Base-by-base conservation (phyloP, 2,329 filamentous ascomycete genomes). In the Harringtonia aguacate region DNA sequence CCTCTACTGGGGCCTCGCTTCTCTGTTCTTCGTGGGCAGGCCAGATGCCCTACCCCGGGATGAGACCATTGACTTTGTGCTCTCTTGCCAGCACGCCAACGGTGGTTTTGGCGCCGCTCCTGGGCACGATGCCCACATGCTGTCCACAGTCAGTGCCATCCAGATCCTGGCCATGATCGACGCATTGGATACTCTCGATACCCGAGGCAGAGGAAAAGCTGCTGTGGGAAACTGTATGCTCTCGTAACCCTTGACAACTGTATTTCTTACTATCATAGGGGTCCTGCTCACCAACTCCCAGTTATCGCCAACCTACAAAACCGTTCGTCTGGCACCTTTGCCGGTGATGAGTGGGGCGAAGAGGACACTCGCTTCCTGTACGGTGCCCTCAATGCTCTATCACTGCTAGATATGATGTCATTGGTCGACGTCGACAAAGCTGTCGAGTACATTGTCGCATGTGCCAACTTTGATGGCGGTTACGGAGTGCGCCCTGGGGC, bases 271-370 rank as follows among this genome's bases (percentile, higher is more conserved):
- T 13, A 29, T 13, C 28, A 29, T 13, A 8, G 28, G 12, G 33
- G 4, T 15, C 8, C 4, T 14, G 37, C n/a, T 21, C 17, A 27
- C 24, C 5, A n/a, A 29, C 20, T 7, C 34, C 8, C 55, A 79
- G 87, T 82, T 65, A 88, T 97, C 55, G 83, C 89, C 49, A 69
- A 69, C 50, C 73, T 95, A 41, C 92, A 98, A 58, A 83, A 95
- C 58, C 70, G 67, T 18, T 70, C 83, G 44, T 86, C 83, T 4
- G 92, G 92, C 47, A 92, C 86, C 0, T 97, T 98, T 62, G 79
- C 83, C 44, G 92, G 92, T 40, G 92, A 98, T 58, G 83, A 94
- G 62, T 98, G 89, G 89, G 92, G 92, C 28, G 92, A 98, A 62
- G 82, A 84, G 50, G 92, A 98, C 63, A 97, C 92, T 0, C 80